Base-by-base conservation (phyloP, 1,139 yeast genomes). In the Kurtzmaniella quercitrusa region DNA sequence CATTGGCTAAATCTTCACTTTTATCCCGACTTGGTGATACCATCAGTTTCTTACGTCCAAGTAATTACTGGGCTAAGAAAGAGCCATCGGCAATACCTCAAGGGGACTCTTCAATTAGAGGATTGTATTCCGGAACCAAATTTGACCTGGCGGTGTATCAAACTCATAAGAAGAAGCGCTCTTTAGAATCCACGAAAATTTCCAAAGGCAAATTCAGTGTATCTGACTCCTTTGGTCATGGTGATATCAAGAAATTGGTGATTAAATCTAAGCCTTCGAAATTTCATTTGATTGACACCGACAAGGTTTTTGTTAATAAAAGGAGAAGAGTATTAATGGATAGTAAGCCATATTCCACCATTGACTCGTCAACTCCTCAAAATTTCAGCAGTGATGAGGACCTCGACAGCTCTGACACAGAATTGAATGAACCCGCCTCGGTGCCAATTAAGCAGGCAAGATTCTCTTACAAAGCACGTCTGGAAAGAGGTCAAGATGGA, bases 271-370 rank as follows among this genome's bases (percentile, higher is more conserved):
- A 70, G 44, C 78, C 77, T 0, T 53, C 63, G 41, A 70, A 70
- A 43, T 73, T 63, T 48, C 77, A 73, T 46, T 51, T 70, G 41
- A 73, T 73, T 37, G 67, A 73, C 50, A 74, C 77, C 1, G 71
- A 73, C 48, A 67, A 65, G 41, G 75, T 73, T 0, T 57, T 73
- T 43, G 61, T 56, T 41, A 47, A 67, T 10, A 70, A 64, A 43
- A 60, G 62, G 44, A 63, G 64, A 50, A 59, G 68, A 46, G 59
- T 68, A 2, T 50, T 65, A 12, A 50, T 62, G 3, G 58, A 50
- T 37, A 36, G 27, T 14, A 36, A 36, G 15, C 38, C 49, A 47
- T 10, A 47, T 12, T 21, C 38, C 15, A 14, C 15, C n/a, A 10
- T 36, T 23, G 56, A 50, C 40, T 52, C 50, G 33, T 41, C 56